A percentile compares a stretch with the other conserved stretches of the same genome.
Conservation (phyloP, 75 land plant species). For the Pseudotsuga menziesii region DNA sequence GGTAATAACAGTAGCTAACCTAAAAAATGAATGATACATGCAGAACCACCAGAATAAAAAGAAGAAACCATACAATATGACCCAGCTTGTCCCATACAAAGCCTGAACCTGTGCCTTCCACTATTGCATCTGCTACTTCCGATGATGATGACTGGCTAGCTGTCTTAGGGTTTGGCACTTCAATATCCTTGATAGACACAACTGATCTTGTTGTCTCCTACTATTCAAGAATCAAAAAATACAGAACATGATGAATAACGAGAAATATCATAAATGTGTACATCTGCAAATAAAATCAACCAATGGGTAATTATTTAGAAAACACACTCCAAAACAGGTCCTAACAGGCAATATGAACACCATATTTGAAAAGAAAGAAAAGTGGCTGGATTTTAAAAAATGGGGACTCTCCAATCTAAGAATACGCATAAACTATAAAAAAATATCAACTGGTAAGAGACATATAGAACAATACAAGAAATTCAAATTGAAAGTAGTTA, state of each 20-base stretch:
- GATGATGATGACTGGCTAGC: constrained; percentile 5
- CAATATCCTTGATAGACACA: constrained; percentile 72
- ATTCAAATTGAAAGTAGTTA: too few species aligned
- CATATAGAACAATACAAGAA: too few species aligned
- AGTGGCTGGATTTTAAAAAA: too few species aligned
- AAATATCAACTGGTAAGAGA: too few species aligned
- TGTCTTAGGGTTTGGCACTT: constrained; percentile 23
- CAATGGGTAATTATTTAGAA: too few species aligned
- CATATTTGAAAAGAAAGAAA: too few species aligned
- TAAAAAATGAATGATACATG: background rate
- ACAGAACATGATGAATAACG: background rate
- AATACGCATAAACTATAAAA: too few species aligned
- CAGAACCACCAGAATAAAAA: constrained; percentile 4
- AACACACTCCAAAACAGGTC: too few species aligned
- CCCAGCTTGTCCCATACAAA: constrained; percentile 91
- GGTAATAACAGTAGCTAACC: background rate
- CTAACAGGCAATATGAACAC: too few species aligned
- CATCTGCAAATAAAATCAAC: too few species aligned
- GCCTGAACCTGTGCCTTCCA: constrained; percentile 96
- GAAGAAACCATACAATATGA: constrained; percentile 70
- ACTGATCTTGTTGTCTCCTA: constrained; percentile 77
- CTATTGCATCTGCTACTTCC: constrained; percentile 38
- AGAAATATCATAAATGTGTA: too few species aligned
- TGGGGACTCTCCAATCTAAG: too few species aligned
- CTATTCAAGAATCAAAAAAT: constrained; percentile 16